Evolutionary conservation across 1,284 basidiomycete species (phyloP), one percentile per base, ranked within the genome.

Genomic region (Puccinia novopanici): DNA sequence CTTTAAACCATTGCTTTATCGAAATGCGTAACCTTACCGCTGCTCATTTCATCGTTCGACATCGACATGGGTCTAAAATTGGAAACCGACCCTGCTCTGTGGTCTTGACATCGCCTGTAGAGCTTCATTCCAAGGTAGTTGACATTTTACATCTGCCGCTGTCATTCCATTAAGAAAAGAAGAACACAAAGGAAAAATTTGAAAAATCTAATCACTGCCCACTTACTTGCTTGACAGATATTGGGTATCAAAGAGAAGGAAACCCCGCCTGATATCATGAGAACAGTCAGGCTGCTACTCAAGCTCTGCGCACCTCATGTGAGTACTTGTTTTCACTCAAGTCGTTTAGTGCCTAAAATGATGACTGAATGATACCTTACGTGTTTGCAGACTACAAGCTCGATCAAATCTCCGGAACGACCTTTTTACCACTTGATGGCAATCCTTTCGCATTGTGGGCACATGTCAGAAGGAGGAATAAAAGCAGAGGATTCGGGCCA

Each of bases 391-490:
- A 12, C 54, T 3, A 27, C 40, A 8, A 74, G 57, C 27, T 37
- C 52, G 40, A 42, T 74, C 54, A 74, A 74, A 45, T 30, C 52
- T 9, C 72, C 72, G 5, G 72, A 74, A 45, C 50, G 72, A n/a
- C 72, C 72, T 30, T 74, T 74, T 42, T 74, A 37, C n/a, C 72
- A 74, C 54, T 27, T 74, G 72, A 59, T 74, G 54, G 57, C 72
- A 15, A 37, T 74, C 54, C 52, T 74, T 8, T 74, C 57, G 13
- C 72, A 74, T 27, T 74, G 37, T 19, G 30, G 2, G 19, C 54
- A 45, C 40, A 37, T 74, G 30, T 45, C 72, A 40, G 52, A 55
- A 12, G 52, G 40, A 42, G 54, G 54, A 5, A 37, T 40, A 15
- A 45, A 57, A 27, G 40, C 54, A 40, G 54, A 30, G 22, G 72